Evolutionary conservation across 208 protist genomes (phyloP).

Genomic region (Histomonas meleagridis): DNA sequence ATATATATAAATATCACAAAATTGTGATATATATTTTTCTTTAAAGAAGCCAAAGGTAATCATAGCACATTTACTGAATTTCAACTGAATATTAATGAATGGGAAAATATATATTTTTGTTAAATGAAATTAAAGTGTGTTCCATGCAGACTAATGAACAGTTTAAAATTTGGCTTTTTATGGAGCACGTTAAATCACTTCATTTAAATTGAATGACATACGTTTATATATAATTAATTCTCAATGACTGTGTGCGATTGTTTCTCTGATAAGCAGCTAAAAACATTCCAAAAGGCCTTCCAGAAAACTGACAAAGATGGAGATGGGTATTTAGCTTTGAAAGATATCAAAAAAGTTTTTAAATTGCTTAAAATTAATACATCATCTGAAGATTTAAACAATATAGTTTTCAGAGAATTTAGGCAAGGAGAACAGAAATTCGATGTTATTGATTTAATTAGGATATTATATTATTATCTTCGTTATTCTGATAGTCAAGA

Average conservation of each 20-base stretch:
- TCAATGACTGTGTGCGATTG: neutral
- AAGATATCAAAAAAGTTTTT: neutral
- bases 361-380: neutral
- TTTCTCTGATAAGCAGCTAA: neutral
- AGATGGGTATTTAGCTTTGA: neutral
- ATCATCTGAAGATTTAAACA: neutral
- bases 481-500: neutral
- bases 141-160: no score
- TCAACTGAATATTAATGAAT: no score
- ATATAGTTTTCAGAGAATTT: neutral
- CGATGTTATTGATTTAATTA: neutral
- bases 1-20: no score
- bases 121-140: no score
- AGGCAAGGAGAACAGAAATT: neutral
- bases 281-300: neutral
- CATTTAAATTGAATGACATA: no score
- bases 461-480: neutral
- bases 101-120: no score
- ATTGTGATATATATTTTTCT: no score
- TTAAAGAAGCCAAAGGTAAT: no score
- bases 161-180: no score
- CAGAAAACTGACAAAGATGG: neutral
- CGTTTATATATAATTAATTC: no score
- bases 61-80: no score
- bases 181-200: no score